These are phyloP conservation scores for Penstemon eatonii DNA, from an alignment of 257 asterid species.

Conservation along the genomic window DNA sequence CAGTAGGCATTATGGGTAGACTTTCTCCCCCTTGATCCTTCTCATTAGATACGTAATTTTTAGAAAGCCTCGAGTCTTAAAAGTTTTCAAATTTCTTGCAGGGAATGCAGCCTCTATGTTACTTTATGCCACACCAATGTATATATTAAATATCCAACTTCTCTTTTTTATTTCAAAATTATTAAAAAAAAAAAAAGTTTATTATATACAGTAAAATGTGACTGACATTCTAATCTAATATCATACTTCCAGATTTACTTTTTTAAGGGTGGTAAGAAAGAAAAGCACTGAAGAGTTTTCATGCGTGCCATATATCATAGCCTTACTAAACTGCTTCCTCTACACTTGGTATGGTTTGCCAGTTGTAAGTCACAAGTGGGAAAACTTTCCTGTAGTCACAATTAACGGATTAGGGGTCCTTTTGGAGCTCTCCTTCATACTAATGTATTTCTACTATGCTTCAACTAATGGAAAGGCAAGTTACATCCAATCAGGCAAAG, in stretches of 20 bases:
- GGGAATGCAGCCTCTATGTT: constrained; percentile 74
- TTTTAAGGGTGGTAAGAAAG: constrained; percentile 51
- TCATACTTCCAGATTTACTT: constrained; percentile 51
- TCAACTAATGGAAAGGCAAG: constrained; percentile 57
- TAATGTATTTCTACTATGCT: constrained; percentile 51
- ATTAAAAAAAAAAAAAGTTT: too few species aligned
- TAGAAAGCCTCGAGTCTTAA: constrained; percentile 12
- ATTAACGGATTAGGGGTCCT: constrained; percentile 70
- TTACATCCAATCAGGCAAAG: neutral
- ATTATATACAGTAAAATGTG: neutral
- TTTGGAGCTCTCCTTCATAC: constrained; percentile 62
- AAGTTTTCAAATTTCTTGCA: constrained; percentile 36
- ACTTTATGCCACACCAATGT: constrained; percentile 76
- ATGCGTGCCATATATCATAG: constrained; percentile 65
- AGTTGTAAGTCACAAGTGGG: constrained; percentile 69
- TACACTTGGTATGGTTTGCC: constrained; percentile 91
- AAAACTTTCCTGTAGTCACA: constrained; percentile 66
- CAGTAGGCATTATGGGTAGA: constrained; percentile 69
- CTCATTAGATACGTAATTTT: neutral
- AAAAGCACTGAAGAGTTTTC: constrained; percentile 61
- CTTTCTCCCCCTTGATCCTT: neutral
- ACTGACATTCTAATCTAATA: constrained; percentile 7
- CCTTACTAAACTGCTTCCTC: constrained; percentile 59
- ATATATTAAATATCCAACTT: constrained; percentile 19
- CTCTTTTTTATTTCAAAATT: neutral